phyloP scores from a whole-genome alignment of 306 rosid species.

The Spatholobus suberectus region DNA sequence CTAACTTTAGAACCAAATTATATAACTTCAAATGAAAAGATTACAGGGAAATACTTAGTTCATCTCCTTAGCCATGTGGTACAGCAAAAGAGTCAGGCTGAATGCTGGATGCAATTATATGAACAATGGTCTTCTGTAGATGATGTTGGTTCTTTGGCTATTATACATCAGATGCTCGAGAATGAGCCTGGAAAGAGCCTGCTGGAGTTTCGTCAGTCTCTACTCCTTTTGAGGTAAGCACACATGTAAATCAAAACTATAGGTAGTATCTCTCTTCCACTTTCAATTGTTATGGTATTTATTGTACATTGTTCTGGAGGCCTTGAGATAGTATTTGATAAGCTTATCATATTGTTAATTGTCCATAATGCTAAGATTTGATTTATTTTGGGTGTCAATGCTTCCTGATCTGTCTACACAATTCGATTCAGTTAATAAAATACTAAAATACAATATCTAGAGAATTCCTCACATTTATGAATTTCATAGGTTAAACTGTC shows the following conservation, averaged over 20 bases:
- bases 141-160: constrained; percentile 77
- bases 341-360: neutral
- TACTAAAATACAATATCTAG: neutral
- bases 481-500: constrained; percentile 70
- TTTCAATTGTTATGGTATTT: constrained; percentile 19
- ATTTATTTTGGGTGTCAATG: neutral
- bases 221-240: constrained; percentile 72
- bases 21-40: constrained; percentile 57
- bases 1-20: constrained; percentile 73
- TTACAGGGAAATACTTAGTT: constrained; percentile 60
- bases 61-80: constrained; percentile 54
- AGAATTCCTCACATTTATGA: constrained; percentile 11
- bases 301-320: neutral
- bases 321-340: neutral
- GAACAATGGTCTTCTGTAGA: constrained; percentile 81
- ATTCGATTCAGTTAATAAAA: neutral
- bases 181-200: constrained; percentile 65
- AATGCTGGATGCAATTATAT: constrained; percentile 82
- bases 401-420: neutral
- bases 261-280: constrained; percentile 11
- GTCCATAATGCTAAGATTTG: neutral
- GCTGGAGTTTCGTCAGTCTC: constrained; percentile 72
- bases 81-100: constrained; percentile 59
- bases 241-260: constrained; percentile 15
- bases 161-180: constrained; percentile 77